Evolutionary conservation across 768 basidiomycete genomes (phyloP).

Genomic region (Glaciozyma antarctica): DNA sequence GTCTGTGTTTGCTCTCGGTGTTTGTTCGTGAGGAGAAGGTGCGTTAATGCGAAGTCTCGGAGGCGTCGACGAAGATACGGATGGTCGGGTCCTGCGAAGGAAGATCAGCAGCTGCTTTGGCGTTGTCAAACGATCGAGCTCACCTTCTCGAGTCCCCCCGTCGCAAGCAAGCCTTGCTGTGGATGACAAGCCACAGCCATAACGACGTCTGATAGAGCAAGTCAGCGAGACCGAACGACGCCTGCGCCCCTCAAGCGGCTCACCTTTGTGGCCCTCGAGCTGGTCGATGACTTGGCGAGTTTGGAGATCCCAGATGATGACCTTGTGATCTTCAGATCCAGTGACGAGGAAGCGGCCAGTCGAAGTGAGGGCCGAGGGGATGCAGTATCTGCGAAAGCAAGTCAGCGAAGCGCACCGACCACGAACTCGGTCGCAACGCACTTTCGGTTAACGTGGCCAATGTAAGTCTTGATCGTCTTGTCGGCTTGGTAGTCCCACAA

Average conservation of each 20-base stretch:
- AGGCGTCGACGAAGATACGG: background rate
- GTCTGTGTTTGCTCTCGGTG: no score
- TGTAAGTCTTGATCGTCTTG: constrained; percentile 84
- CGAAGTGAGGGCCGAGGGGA: constrained; percentile 16
- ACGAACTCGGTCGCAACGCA: constrained; percentile 44
- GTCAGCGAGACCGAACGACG: no score
- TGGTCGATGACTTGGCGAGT: constrained; percentile 55
- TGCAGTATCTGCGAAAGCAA: constrained; percentile 26
- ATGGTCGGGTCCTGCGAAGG: background rate
- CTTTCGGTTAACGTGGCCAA: constrained; percentile 73
- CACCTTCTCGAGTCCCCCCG: constrained; percentile 22
- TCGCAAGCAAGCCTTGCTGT: constrained; percentile 12
- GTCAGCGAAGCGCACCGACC: background rate
- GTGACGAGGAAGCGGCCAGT: constrained; percentile 60
- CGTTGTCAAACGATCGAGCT: background rate
- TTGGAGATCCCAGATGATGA: constrained; percentile 85
- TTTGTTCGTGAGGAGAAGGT: no score
- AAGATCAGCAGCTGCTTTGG: background rate
- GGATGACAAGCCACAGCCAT: constrained; percentile 21
- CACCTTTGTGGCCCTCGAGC: constrained; percentile 73
- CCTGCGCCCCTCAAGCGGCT: background rate
- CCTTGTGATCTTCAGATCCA: constrained; percentile 81
- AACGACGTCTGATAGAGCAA: constrained; percentile 14
- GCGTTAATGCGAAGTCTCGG: no score
- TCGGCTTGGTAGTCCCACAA: constrained; percentile 90